A percentile compares a stretch with the other conserved stretches of the same genome.
Evolutionary conservation across 345 rosid species (phyloP).

Genomic region (Populus nigra): DNA sequence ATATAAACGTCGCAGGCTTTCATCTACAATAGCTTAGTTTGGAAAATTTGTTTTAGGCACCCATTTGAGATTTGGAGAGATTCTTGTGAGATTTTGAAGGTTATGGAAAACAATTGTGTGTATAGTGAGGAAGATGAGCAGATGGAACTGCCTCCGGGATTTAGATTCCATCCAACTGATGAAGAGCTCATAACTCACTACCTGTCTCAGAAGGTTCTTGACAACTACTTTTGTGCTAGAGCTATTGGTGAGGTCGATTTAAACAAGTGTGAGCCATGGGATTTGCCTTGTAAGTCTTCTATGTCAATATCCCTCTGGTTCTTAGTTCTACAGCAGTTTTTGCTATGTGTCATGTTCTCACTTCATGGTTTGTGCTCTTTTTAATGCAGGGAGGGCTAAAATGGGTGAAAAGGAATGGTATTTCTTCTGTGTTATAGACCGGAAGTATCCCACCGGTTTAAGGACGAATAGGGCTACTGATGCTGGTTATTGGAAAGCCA

Average conservation of each 20-base stretch:
- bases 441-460: constrained; percentile 73
- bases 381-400: constrained; percentile 22
- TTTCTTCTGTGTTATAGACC: constrained; percentile 68
- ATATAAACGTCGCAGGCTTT: no score
- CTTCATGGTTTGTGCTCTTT: neutral
- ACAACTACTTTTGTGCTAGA: constrained; percentile 37
- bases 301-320: neutral
- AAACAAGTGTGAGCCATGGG: constrained; percentile 73
- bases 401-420: constrained; percentile 61
- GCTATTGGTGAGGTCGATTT: constrained; percentile 65
- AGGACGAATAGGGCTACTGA: constrained; percentile 27
- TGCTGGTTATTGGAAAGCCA: constrained; percentile 25
- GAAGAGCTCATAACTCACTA: constrained; percentile 63
- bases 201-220: constrained; percentile 41
- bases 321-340: neutral
- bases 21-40: neutral
- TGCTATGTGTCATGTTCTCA: neutral
- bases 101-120: constrained; percentile 35
- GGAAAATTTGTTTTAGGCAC: neutral
- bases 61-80: neutral
- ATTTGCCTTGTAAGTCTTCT: constrained; percentile 50
- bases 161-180: constrained; percentile 60
- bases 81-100: neutral
- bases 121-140: constrained; percentile 12
- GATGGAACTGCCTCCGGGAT: constrained; percentile 59